Conservation (phyloP, 2,329 filamentous ascomycete species). For the Cadophora malorum region DNA sequence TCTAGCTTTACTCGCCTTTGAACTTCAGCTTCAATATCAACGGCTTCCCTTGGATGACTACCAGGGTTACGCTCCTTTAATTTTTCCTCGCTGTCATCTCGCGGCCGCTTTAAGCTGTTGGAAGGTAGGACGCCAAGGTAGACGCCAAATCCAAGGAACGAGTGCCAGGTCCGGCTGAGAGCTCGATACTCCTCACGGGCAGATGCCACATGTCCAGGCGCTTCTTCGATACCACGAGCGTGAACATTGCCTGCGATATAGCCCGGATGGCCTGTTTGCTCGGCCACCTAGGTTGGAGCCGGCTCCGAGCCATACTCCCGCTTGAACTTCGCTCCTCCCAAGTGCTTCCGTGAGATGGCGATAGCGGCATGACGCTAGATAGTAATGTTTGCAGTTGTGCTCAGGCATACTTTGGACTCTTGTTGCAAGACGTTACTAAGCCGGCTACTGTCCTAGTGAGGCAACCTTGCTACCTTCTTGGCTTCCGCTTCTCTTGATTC, state of each 20-base stretch:
- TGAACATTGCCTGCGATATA: neutral
- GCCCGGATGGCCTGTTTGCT: neutral
- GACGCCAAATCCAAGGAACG: neutral
- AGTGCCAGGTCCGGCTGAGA: neutral
- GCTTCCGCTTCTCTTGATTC: no score
- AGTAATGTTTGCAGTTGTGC: neutral
- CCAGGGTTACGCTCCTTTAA: no score
- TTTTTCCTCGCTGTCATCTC: neutral
- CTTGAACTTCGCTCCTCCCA: neutral
- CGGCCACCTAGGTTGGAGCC: neutral
- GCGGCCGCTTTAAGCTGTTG: neutral
- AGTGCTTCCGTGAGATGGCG: neutral
- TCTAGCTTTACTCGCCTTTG: neutral
- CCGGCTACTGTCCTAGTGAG: no score
- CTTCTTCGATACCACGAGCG: neutral
- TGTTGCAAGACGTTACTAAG: neutral
- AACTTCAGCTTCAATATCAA: neutral
- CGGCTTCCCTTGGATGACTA: no score
- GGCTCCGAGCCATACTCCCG: neutral
- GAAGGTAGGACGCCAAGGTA: neutral
- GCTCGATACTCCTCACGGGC: neutral
- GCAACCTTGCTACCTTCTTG: no score
- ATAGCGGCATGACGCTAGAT: conserved; percentile 1
- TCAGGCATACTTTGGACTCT: neutral
- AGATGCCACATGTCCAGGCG: neutral